Conservation (phyloP, 2,329 filamentous ascomycete species). For the Exserohilum turcica region DNA sequence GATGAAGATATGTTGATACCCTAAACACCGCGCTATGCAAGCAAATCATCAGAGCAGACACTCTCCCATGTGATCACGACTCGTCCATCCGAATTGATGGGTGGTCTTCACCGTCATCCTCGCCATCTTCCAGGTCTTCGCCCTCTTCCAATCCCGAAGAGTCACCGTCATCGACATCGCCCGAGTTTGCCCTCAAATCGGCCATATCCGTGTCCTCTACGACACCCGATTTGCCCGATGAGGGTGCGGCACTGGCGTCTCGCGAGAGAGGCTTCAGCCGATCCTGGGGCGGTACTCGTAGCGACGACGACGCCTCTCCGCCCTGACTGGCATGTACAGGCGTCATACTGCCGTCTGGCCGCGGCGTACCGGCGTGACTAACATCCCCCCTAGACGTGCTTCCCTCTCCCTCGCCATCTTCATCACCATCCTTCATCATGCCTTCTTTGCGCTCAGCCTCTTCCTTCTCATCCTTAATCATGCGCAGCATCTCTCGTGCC, state of each 20-base stretch:
- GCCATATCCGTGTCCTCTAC: slow-evolving; percentile 41
- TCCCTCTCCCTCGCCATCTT: slow-evolving; percentile 49
- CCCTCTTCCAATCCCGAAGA: slow-evolving; percentile 43
- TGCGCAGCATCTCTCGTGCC: slow-evolving; percentile 79
- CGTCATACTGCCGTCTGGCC: slow-evolving; percentile 49
- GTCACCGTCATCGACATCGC: slow-evolving; percentile 35
- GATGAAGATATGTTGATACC: slow-evolving; percentile 16
- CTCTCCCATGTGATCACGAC: slow-evolving; percentile 22
- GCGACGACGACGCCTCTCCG: slow-evolving; percentile 30
- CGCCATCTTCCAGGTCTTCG: slow-evolving; percentile 39
- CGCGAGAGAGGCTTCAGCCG: slow-evolving; percentile 40
- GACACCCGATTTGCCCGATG: slow-evolving; percentile 31
- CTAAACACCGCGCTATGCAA: slow-evolving; percentile 46
- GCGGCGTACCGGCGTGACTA: slow-evolving; percentile 54
- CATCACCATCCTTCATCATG: slow-evolving; percentile 52
- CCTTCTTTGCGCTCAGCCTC: slow-evolving; percentile 87
- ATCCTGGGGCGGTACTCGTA: slow-evolving; percentile 41
- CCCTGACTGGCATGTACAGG: slow-evolving; percentile 46
- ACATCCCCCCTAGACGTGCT: slow-evolving; percentile 42
- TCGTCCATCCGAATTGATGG: slow-evolving; percentile 38
- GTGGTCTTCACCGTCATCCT: slow-evolving; percentile 34
- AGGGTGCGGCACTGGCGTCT: slow-evolving; percentile 33
- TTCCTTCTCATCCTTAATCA: slow-evolving; percentile 94
- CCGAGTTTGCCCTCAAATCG: slow-evolving; percentile 30
- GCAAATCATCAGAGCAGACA: slow-evolving; percentile 2